A percentile compares a stretch with the other conserved stretches of the same genome.
These are phyloP conservation scores for Rubia yunnanensis DNA, from an alignment of 257 asterid species.

Conservation along the genomic window DNA sequence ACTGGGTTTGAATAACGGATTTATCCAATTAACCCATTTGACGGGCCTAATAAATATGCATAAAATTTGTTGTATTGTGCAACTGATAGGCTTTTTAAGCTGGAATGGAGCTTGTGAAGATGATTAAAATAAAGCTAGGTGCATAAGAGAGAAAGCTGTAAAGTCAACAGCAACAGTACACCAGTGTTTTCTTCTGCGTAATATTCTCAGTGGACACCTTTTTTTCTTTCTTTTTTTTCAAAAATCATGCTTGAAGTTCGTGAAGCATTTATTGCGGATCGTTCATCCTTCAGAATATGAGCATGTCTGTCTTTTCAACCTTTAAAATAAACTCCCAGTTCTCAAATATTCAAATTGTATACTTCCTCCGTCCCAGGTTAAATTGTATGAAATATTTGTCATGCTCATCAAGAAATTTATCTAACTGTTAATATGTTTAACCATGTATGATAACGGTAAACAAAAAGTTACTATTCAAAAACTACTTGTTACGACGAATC, in stretches of 20 bases:
- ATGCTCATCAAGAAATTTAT: too few relatives aligned
- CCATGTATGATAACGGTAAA: too few relatives aligned
- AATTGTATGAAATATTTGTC: too few relatives aligned
- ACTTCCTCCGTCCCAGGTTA: too few relatives aligned
- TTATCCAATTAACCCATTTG: too few relatives aligned
- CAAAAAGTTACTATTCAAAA: too few relatives aligned
- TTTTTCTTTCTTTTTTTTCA: background rate
- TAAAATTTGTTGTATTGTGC: background rate
- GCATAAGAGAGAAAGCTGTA: constrained; percentile 35
- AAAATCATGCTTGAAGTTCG: constrained; percentile 19
- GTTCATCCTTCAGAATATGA: constrained; percentile 29
- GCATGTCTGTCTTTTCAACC: constrained; percentile 40
- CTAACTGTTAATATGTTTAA: too few relatives aligned
- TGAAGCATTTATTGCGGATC: constrained; percentile 64
- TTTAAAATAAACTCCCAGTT: background rate
- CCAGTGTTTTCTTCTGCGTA: constrained; percentile 6
- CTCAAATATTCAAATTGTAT: too few relatives aligned
- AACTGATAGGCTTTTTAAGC: background rate
- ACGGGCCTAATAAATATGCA: background rate
- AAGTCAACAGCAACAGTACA: constrained; percentile 68
- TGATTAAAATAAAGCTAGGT: constrained; percentile 20
- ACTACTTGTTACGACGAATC: too few relatives aligned
- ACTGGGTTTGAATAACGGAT: too few relatives aligned
- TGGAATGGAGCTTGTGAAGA: constrained; percentile 24
- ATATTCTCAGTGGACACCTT: background rate